phyloP scores from a whole-genome alignment of 1,284 basidiomycete genomes.

The Kalmanozyma brasiliensis region DNA sequence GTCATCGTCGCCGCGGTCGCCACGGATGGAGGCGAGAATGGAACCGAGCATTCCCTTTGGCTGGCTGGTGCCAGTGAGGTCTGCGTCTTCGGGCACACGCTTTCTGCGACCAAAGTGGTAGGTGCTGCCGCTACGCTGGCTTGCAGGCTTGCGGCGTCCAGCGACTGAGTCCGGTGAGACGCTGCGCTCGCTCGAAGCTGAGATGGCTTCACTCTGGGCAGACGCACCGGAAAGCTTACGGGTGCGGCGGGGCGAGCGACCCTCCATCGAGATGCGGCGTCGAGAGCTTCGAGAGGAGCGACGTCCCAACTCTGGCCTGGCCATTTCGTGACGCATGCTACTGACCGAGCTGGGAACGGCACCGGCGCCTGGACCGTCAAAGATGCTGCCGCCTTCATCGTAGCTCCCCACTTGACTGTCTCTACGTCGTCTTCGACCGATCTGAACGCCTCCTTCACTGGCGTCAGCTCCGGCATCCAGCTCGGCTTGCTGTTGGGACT shows the following conservation, averaged over 20 bases:
- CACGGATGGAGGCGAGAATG: conserved; percentile 59
- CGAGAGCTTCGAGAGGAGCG: conserved; percentile 54
- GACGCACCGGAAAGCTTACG: conserved; percentile 42
- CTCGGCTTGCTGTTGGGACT: conserved; percentile 28
- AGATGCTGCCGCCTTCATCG: conserved; percentile 61
- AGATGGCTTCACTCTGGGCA: conserved; percentile 45
- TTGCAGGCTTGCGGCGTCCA: conserved; percentile 40
- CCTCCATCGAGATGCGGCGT: conserved; percentile 57
- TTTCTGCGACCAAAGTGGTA: conserved; percentile 48
- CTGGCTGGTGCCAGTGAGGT: conserved; percentile 27
- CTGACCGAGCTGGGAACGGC: conserved; percentile 63
- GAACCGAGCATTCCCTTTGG: conserved; percentile 61
- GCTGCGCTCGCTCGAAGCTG: conserved; percentile 39
- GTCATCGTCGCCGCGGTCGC: conserved; percentile 50
- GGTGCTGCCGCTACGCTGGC: conserved; percentile 51
- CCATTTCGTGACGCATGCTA: conserved; percentile 53
- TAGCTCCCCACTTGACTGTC: conserved; percentile 67
- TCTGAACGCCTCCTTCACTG: conserved; percentile 15
- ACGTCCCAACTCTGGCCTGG: conserved; percentile 53
- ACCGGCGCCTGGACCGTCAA: conserved; percentile 64
- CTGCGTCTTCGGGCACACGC: conserved; percentile 35
- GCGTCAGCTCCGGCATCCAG: conserved; percentile 19
- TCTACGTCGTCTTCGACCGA: conserved; percentile 42
- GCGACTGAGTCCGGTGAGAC: conserved; percentile 43
- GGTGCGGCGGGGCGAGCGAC: conserved; percentile 42